A percentile compares a stretch with the other conserved stretches of the same genome.
These are phyloP conservation scores for Cladosporium austrohemisphaericum DNA, from an alignment of 2,329 filamentous ascomycete genomes.

Conservation along the genomic window DNA sequence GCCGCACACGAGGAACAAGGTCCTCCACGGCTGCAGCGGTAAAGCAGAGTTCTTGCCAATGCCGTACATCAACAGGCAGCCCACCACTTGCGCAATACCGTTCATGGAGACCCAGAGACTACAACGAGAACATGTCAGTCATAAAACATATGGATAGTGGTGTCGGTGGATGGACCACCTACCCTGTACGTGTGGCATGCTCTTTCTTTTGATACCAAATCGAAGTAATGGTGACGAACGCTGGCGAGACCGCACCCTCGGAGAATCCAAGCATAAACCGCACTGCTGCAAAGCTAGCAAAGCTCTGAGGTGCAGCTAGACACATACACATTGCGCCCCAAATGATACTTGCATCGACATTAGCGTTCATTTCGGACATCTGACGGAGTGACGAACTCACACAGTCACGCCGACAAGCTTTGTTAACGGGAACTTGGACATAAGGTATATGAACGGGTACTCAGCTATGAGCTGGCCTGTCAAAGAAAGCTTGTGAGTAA, in stretches of 20 bases:
- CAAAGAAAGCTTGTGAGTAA: no score
- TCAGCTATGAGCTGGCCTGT: conserved; percentile 41
- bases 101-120: conserved; percentile 46
- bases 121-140: neutral
- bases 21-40: conserved; percentile 44
- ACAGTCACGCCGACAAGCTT: conserved; percentile 45
- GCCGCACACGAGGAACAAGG: conserved; percentile 51
- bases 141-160: neutral
- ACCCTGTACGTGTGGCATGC: conserved; percentile 39
- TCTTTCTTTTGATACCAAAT: conserved; percentile 46
- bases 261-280: conserved; percentile 54
- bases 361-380: conserved; percentile 59
- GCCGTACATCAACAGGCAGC: conserved; percentile 49
- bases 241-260: conserved; percentile 53
- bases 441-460: conserved; percentile 64
- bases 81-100: conserved; percentile 45
- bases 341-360: conserved; percentile 57
- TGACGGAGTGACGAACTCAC: conserved; percentile 52
- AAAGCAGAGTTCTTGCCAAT: conserved; percentile 43
- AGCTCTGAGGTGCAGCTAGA: conserved; percentile 60
- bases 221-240: conserved; percentile 53
- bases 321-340: conserved; percentile 61
- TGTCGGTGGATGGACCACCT: conserved; percentile 9
- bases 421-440: conserved; percentile 48
- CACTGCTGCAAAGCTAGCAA: conserved; percentile 56